phyloP scores from a whole-genome alignment of 1,139 yeast species.

The Martiniozyma asiatica region DNA sequence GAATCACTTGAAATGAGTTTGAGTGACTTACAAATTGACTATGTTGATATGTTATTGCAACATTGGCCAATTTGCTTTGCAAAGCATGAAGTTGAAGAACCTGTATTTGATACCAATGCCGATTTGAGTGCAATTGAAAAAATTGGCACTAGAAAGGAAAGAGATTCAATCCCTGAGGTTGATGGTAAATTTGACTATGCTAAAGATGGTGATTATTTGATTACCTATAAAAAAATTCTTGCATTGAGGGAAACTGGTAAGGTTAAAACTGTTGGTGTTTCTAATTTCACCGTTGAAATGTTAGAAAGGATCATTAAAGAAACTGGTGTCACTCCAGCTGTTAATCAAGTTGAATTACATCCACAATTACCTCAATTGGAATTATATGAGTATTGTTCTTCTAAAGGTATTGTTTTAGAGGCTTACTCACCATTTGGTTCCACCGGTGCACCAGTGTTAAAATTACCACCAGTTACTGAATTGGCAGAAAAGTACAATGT shows the following conservation, averaged over 20 bases:
- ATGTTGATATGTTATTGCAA: conserved; percentile 70
- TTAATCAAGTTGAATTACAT: conserved; percentile 49
- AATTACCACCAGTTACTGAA: conserved; percentile 29
- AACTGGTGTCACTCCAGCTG: conserved; percentile 35
- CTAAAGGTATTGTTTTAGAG: conserved; percentile 42
- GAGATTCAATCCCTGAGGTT: conserved; percentile 5
- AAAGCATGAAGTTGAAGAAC: too few species aligned
- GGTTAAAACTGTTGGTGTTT: conserved; percentile 48
- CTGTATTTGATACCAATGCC: too few species aligned
- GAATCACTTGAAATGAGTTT: conserved; percentile 53
- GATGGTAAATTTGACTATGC: conserved; percentile 11
- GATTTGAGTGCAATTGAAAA: too few species aligned
- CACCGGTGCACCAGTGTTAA: conserved; percentile 41
- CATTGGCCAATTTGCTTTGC: conserved; percentile 25
- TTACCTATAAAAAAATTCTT: conserved; percentile 35
- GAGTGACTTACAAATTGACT: conserved; percentile 57
- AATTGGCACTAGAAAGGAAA: too few species aligned
- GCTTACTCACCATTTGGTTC: conserved; percentile 67
- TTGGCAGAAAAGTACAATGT: conserved; percentile 36
- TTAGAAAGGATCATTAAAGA: conserved; percentile 35
- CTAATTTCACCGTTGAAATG: conserved; percentile 39
- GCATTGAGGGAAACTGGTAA: conserved; percentile 26
- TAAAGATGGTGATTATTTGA: conserved; percentile 27
- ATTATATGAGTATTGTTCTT: conserved; percentile 39
- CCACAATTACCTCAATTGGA: conserved; percentile 60